These are phyloP conservation scores for Suhomyces anneliseae DNA, from an alignment of 1,139 yeast genomes.

Conservation along the genomic window DNA sequence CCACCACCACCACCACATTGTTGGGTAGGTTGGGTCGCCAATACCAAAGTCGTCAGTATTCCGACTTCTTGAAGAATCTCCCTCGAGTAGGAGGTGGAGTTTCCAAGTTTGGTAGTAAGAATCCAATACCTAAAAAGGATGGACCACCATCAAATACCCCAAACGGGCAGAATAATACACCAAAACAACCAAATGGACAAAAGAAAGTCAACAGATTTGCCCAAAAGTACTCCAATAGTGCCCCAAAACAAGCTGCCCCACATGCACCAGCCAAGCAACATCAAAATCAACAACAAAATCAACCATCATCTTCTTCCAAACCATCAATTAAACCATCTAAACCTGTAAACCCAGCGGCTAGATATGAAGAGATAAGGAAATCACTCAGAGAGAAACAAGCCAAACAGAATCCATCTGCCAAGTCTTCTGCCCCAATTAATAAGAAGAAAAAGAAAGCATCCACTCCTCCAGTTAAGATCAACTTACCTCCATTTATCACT, in stretches of 20 bases:
- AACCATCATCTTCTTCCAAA: not conserved
- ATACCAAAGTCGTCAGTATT: constrained; percentile 14
- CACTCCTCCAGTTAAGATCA: constrained; percentile 35
- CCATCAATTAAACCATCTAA: constrained; percentile 5
- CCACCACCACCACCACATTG: not conserved
- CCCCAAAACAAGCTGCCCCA: not conserved
- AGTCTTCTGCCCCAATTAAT: not conserved
- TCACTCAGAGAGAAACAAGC: constrained; percentile 18
- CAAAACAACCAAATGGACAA: not conserved
- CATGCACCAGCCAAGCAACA: no score
- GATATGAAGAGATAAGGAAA: constrained; percentile 19
- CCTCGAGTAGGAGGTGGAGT: constrained; percentile 29
- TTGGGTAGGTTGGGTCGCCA: not conserved
- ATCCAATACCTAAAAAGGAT: not conserved
- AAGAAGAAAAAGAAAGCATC: constrained; percentile 16
- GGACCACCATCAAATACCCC: no score
- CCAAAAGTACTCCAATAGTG: constrained; percentile 17
- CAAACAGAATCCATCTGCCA: constrained; percentile 1
- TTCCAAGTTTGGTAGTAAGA: constrained; percentile 18
- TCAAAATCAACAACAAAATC: no score
- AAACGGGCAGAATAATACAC: not conserved
- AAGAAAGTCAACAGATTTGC: constrained; percentile 30
- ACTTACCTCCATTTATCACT: constrained; percentile 71
- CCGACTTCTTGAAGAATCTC: constrained; percentile 24
- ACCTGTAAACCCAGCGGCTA: constrained; percentile 11